Evolutionary conservation across 306 rosid species (phyloP).

Genomic region (Biancaea sappan): DNA sequence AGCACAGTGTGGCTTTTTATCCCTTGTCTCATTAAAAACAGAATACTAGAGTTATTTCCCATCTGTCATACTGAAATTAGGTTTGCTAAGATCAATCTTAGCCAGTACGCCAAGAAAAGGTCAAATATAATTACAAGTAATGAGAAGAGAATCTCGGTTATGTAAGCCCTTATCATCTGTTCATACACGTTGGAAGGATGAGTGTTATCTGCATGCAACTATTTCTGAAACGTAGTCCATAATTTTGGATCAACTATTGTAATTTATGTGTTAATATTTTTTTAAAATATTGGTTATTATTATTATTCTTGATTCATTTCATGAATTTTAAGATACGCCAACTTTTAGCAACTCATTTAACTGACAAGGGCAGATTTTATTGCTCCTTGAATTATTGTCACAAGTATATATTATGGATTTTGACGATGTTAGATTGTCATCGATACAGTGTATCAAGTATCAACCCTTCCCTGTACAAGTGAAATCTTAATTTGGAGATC

Average conservation of each 20-base stretch:
- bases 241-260: not conserved
- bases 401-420: not conserved
- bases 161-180: not conserved
- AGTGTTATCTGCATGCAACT: conserved; percentile 20
- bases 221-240: not conserved
- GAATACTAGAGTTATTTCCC: conserved; percentile 2
- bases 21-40: conserved; percentile 8
- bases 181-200: conserved; percentile 26
- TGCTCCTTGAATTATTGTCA: not conserved
- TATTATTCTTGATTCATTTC: not conserved
- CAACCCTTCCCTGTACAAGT: not conserved
- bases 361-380: not conserved
- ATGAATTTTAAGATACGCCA: not conserved
- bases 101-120: conserved; percentile 1
- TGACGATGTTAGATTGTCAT: not conserved
- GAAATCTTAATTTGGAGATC: too few species aligned
- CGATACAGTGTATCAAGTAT: not conserved
- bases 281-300: not conserved
- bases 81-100: conserved; percentile 23
- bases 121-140: too few species aligned
- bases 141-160: conserved; percentile 18
- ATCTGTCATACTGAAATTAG: not conserved
- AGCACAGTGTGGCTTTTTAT: not conserved
- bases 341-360: conserved; percentile 15
- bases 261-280: conserved; percentile 5